A percentile compares a stretch with the other conserved stretches of the same genome.
Evolutionary conservation across 768 basidiomycete species (phyloP).

Genomic region (Panaeolus cyanescens): DNA sequence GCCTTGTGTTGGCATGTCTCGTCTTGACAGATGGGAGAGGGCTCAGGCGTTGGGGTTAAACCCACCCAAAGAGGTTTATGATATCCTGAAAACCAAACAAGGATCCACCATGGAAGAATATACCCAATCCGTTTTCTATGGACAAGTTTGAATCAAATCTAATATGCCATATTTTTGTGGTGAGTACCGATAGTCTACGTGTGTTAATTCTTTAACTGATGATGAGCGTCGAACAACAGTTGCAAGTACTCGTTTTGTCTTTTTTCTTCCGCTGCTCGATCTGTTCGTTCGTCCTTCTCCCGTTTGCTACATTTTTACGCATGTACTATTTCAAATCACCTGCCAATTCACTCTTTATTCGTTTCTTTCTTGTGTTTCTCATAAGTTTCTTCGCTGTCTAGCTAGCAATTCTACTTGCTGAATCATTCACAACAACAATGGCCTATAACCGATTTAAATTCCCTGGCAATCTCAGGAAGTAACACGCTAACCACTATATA

Average conservation of each 20-base stretch:
- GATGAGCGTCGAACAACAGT: not conserved
- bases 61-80: slow-evolving; percentile 73
- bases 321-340: not conserved
- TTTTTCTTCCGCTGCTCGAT: not conserved
- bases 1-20: slow-evolving; percentile 76
- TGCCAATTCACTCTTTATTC: not conserved
- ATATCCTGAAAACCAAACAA: slow-evolving; percentile 74
- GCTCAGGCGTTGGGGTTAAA: slow-evolving; percentile 76
- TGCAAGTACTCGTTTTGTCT: not conserved
- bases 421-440: not conserved
- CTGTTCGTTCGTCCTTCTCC: not conserved
- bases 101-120: slow-evolving; percentile 56
- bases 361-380: not conserved
- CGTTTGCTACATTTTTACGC: not conserved
- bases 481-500: not conserved
- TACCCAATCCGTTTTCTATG: slow-evolving; percentile 63
- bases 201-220: not conserved
- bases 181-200: not conserved
- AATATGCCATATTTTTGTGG: not conserved
- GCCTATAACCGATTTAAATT: too few relatives aligned
- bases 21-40: slow-evolving; percentile 87
- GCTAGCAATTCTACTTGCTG: too few relatives aligned
- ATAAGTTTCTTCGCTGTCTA: not conserved
- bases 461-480: not conserved
- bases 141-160: slow-evolving; percentile 31